Base-by-base conservation (phyloP, 2,329 filamentous ascomycete genomes). In the Pseudocercospora fijiensis region DNA sequence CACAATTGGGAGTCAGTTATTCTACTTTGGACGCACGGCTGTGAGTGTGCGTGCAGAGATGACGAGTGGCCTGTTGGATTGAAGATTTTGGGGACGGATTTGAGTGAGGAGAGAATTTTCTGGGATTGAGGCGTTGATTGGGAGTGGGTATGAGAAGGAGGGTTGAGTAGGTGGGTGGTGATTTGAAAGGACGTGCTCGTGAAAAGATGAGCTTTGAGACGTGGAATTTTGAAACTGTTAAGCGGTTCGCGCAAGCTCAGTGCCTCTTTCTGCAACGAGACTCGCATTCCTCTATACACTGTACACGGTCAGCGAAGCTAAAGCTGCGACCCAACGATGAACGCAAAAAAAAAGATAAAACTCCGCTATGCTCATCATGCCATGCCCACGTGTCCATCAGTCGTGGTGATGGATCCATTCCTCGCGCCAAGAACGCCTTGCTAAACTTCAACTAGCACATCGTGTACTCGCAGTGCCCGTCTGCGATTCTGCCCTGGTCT, bases 401-500 rank as follows among this genome's bases (percentile, higher is more conserved):
- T 56, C 28, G 18, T 56, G 28, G 28, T 24, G 51, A 26, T 26
- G 45, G 20, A 51, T 24, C 24, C 47, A 43, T 47, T 24, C 51
- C 33, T 60, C 20, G 37, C 43, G 60, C 53, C 47, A 18, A 55
- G n/a, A 58, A 62, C 62, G 56, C 57, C 64, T 18, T 59, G 65
- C 68, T 43, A 56, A 65, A 61, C 56, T 59, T 37, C 63, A 56
- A 58, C 67, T 75, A 77, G 69, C 75, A 83, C 82, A 89, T 89
- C 77, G 89, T 94, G 84, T 97, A 99, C 71, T 87, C 83, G 78
- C 89, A 91, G 67, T 81, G 77, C 61, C 92, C 94, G 74, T 87
- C 78, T 4, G 87, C 86, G 64, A 82, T 80, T 70, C 95, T 86
- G 67, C 84, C 89, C 30, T 81, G 78, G 76, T 98, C 93, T 26